These are phyloP conservation scores for Yamadazyma triangularis DNA, from an alignment of 1,139 yeast genomes.

Conservation along the genomic window DNA sequence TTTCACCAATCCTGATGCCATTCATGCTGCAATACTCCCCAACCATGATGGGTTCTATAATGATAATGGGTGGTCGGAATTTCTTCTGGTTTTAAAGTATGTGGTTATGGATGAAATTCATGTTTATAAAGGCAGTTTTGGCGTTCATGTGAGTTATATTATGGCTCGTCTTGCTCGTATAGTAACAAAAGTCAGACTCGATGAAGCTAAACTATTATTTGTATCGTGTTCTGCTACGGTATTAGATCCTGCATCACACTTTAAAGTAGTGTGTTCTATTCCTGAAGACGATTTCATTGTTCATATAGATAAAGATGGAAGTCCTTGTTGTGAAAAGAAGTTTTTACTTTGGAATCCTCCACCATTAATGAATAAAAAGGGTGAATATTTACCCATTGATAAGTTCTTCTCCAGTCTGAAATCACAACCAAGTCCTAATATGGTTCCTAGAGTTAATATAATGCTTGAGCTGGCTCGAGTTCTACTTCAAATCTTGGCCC, in stretches of 20 bases:
- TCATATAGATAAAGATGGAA: conserved; percentile 73
- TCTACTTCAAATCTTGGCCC: conserved; percentile 55
- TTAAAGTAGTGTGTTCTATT: conserved; percentile 69
- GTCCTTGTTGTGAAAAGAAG: conserved; percentile 77
- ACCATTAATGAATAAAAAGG: conserved; percentile 57
- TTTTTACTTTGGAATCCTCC: conserved; percentile 81
- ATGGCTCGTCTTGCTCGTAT: conserved; percentile 58
- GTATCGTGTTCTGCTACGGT: conserved; percentile 95
- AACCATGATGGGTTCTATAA: conserved; percentile 38
- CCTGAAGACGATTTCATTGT: conserved; percentile 35
- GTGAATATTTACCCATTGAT: conserved; percentile 24
- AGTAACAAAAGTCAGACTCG: conserved; percentile 3
- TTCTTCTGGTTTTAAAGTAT: conserved; percentile 57
- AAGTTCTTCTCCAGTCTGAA: conserved; percentile 6
- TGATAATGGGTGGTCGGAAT: conserved; percentile 57
- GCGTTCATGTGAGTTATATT: conserved; percentile 83
- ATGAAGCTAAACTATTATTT: conserved; percentile 40
- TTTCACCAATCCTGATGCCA: conserved; percentile 92
- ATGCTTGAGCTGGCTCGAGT: conserved; percentile 74
- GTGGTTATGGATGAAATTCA: conserved; percentile 91
- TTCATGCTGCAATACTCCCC: conserved; percentile 83
- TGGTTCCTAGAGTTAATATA: conserved; percentile 57
- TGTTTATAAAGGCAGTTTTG: conserved; percentile 85
- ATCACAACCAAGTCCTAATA: conserved; percentile 12
- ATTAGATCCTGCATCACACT: conserved; percentile 64